Evolutionary conservation across 2,329 filamentous ascomycete species (phyloP).

Genomic region (Colletotrichum sp.): DNA sequence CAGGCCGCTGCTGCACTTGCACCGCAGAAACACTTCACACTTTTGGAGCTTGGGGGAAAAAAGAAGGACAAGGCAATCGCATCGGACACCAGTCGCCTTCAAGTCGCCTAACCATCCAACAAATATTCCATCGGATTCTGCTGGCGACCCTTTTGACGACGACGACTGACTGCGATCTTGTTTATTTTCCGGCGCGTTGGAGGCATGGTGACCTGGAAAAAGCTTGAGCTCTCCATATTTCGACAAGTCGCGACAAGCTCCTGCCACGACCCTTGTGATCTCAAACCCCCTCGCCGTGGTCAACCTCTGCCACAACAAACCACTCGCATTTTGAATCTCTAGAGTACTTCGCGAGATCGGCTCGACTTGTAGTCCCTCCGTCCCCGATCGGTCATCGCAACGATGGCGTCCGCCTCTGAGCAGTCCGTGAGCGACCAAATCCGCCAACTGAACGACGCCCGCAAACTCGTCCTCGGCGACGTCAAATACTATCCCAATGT

Average conservation of each 20-base stretch:
- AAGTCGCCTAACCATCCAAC: not conserved
- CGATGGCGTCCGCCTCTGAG: slow-evolving; percentile 55
- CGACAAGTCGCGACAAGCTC: slow-evolving; percentile 22
- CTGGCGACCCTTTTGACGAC: not conserved
- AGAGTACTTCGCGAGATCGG: not conserved
- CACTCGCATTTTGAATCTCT: not conserved
- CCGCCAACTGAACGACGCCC: slow-evolving; percentile 86
- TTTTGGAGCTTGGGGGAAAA: not conserved
- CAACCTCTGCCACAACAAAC: not conserved
- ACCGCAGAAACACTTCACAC: not conserved
- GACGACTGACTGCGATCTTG: not conserved
- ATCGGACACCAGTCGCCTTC: not conserved
- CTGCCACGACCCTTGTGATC: not conserved
- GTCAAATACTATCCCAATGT: slow-evolving; percentile 90
- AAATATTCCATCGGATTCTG: not conserved
- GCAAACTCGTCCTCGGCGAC: slow-evolving; percentile 87
- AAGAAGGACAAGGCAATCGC: not conserved
- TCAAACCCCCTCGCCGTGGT: not conserved
- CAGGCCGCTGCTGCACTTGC: not conserved
- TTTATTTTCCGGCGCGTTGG: slow-evolving; percentile 3
- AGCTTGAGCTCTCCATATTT: slow-evolving; percentile 20
- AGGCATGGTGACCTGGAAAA: slow-evolving; percentile 19
- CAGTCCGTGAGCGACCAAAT: slow-evolving; percentile 75
- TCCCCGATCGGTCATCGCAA: slow-evolving; percentile 20
- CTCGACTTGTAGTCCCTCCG: not conserved